Base-by-base conservation (phyloP, 129 eudicot genomes). In the Chrysanthemum lavandulifolium region DNA sequence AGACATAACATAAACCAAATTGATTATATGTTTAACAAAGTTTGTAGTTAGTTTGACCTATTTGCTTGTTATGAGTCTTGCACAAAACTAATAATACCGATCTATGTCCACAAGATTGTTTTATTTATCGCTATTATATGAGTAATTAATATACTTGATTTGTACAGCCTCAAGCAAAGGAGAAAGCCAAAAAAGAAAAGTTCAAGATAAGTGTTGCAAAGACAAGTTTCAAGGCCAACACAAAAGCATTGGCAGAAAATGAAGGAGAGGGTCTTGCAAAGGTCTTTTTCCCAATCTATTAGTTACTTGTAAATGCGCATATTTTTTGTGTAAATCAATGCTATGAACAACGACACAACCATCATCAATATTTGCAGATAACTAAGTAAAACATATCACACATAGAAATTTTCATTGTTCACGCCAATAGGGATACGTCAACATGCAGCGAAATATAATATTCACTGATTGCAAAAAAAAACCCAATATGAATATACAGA, bases 241-340 rank as follows among this genome's bases (percentile, higher is more conserved):
- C 99, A 79, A 94, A 94, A 80, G 97, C 99, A 15, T 92, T 94
- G 68, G 99, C 99, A 7, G 99, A 94, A 84, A 94, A 94, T 83
- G 97, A 94, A 84, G 96, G 88, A 52, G 99, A 90, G 82, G 99
- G 99, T 73, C 79, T 94, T 73, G 99, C 99, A 66, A 94, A 94
- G 97, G 99, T 94, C 69, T 48, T 65, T 16, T 57, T 64, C 54
- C 23, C 14, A 52, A 47, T 19, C 14, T 19, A 2, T 50, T 47
- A 61, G 2, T 29, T 53, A 5, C 36, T 21, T 58, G 18, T 57
- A 66, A 57, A 40, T 19, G 55, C 48, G 11, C 13, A 18, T 18
- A 52, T 2, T 12, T 15, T 58, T 71, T 56, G 45, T 67, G 45
- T 67, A 27, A 15, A 25, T 56, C 31, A 19, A 59, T 58, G 23